Evolutionary conservation across 2,329 filamentous ascomycete species (phyloP), one percentile per base, ranked within the genome.

Genomic region (Sporothrix protearum): DNA sequence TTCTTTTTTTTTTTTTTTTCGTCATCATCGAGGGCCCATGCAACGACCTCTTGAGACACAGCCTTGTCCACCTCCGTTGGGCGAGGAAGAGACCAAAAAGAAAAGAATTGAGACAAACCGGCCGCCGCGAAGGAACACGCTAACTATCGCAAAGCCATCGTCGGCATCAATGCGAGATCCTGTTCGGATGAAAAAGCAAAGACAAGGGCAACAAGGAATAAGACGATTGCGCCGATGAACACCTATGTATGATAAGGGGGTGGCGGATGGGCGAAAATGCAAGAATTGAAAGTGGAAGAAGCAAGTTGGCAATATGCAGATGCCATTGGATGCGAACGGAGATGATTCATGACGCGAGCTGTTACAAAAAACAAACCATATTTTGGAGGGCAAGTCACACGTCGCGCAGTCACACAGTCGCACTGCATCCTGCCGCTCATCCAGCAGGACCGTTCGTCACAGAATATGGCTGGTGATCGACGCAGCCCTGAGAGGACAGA

Each of bases 261-360:
- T 45, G 59, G 59, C 59, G 36, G 36, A 63, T 63, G 59, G 36
- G 19, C 36, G 59, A 63, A 30, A 61, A 22, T 61, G 55, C 55
- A 55, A 1, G n/a, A 14, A 1, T 5, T 36, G 5, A 45, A 9
- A 53, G 49, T 8, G 19, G n/a, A 45, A 45, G 22, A 45, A 19
- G 33, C 2, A 64, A 64, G 14, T n/a, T 57, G 36, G 9, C 7
- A 4, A 10, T 25, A 3, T 12, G 19, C 5, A 2, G 8, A 28
- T 28, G 3, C 19, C 59, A 64, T 64, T 64, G 59, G 59, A 8
- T 19, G 22, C 4, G 10, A 28, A 19, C 22, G 16, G 28, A 28
- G 14, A 45, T 64, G 59, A 64, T 22, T 9, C 39, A 16, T 45
- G 2, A 16, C 10, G 55, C n/a, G 30, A 57, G 19, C 9, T n/a